A percentile compares a stretch with the other conserved stretches of the same genome.
Conservation (phyloP, 768 basidiomycete genomes). For the Pleurotus ostreatus region DNA sequence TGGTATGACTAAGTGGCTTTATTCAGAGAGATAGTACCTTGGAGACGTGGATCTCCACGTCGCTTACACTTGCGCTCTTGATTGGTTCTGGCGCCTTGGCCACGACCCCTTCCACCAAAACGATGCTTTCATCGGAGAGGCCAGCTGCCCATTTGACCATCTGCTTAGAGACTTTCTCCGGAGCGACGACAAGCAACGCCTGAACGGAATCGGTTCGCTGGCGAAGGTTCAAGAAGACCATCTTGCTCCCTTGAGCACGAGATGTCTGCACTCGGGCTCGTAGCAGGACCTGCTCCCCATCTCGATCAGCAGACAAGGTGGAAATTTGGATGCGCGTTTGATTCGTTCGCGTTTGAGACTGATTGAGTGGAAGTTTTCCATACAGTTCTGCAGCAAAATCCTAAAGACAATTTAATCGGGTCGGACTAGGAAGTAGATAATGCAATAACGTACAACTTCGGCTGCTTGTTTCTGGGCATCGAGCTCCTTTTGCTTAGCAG, state of each 20-base stretch:
- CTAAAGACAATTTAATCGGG: constrained; percentile 30
- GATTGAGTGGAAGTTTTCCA: constrained; percentile 84
- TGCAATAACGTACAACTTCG: constrained; percentile 46
- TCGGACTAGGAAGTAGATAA: constrained; percentile 4
- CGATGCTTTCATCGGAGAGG: constrained; percentile 83
- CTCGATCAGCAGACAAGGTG: constrained; percentile 51
- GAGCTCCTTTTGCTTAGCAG: constrained; percentile 72
- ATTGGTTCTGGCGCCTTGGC: constrained; percentile 78
- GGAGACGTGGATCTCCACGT: constrained; percentile 81
- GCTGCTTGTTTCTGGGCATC: constrained; percentile 62
- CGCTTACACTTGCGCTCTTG: constrained; percentile 84
- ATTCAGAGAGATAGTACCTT: constrained; percentile 45
- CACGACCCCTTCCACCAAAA: constrained; percentile 83
- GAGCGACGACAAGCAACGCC: constrained; percentile 68
- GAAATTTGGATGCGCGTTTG: constrained; percentile 61
- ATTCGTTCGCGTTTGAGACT: constrained; percentile 76
- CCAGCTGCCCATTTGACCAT: constrained; percentile 92
- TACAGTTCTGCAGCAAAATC: constrained; percentile 80
- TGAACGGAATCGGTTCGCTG: constrained; percentile 87
- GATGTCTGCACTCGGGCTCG: constrained; percentile 91
- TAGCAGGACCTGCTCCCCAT: constrained; percentile 74
- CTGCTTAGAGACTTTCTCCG: constrained; percentile 85
- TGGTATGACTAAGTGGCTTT: neutral
- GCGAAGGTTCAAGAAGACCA: constrained; percentile 90
- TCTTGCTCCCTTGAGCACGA: constrained; percentile 90